These are phyloP conservation scores for Ganoderma sinense DNA, from an alignment of 1,284 basidiomycete species.

Conservation along the genomic window DNA sequence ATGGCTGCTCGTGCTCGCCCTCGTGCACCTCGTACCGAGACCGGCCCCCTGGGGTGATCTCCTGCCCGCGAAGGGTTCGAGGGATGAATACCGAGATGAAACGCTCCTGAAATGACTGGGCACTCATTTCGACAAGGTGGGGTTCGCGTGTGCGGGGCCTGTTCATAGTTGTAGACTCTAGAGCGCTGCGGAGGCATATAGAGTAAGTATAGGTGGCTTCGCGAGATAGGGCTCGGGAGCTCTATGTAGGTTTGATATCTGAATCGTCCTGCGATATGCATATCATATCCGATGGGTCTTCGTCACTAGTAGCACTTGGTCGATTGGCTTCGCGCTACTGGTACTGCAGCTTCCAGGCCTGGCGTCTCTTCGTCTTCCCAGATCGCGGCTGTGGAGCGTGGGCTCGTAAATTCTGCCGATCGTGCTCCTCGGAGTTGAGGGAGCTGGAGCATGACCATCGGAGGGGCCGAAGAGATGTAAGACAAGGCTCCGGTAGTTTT, in stretches of 20 bases:
- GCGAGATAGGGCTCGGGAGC: not conserved
- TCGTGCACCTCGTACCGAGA: not conserved
- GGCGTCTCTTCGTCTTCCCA: not conserved
- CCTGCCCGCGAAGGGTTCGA: not conserved
- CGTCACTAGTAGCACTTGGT: not conserved
- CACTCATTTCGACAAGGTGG: not conserved
- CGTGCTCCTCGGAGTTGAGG: not conserved
- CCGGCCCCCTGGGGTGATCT: not conserved
- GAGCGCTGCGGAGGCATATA: not conserved
- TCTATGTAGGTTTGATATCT: not conserved
- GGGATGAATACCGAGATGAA: constrained; percentile 1
- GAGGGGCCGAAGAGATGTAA: not conserved
- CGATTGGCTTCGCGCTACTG: not conserved
- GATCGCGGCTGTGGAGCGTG: not conserved
- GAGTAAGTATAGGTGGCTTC: not conserved
- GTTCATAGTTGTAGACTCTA: not conserved
- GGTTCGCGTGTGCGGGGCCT: not conserved
- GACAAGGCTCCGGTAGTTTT: constrained; percentile 4
- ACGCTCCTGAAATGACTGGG: not conserved
- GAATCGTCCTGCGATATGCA: no score
- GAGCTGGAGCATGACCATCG: not conserved
- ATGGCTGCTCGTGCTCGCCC: not conserved
- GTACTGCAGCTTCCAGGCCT: not conserved
- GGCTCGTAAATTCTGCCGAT: not conserved
- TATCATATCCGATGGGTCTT: not conserved